Evolutionary conservation across 2,329 filamentous ascomycete genomes (phyloP).

Genomic region (Xylariomycetidae sp.): DNA sequence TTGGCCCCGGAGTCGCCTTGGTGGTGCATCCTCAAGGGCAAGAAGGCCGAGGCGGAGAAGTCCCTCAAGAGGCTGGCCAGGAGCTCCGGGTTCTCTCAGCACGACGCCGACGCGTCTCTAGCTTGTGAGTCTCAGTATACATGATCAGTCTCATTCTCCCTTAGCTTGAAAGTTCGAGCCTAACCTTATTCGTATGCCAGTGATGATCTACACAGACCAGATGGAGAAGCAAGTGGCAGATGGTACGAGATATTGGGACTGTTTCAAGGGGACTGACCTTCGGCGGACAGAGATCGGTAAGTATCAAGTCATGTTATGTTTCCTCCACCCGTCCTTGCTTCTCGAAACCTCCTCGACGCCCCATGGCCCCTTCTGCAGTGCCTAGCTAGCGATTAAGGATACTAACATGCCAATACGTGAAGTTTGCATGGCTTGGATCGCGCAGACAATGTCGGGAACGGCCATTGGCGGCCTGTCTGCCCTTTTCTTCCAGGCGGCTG

Average conservation of each 20-base stretch:
- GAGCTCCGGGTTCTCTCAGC: constrained; percentile 23
- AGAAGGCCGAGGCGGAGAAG: constrained; percentile 16
- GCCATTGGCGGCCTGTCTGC: constrained; percentile 29
- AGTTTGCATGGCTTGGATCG: constrained; percentile 28
- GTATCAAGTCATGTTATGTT: no score
- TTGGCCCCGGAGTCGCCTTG: constrained; percentile 25
- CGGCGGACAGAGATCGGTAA: constrained; percentile 33
- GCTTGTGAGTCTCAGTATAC: constrained; percentile 17
- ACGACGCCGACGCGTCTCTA: constrained; percentile 23
- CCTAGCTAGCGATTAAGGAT: no score
- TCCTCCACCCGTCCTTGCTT: no score
- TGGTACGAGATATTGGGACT: constrained; percentile 35
- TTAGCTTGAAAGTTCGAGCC: neutral
- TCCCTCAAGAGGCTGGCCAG: constrained; percentile 24
- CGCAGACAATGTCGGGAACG: constrained; percentile 27
- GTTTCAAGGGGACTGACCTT: constrained; percentile 35
- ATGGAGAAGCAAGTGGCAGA: constrained; percentile 30
- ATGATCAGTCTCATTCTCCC: neutral
- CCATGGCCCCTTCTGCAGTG: no score
- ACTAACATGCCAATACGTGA: no score
- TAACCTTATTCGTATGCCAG: constrained; percentile 17
- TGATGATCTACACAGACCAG: constrained; percentile 39
- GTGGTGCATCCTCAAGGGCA: constrained; percentile 22
- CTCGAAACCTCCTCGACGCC: no score
- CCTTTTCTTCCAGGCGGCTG: constrained; percentile 33